A percentile compares a stretch with the other conserved stretches of the same genome.
phyloP scores from a whole-genome alignment of 345 rosid genomes.

The Lepidium africanum region DNA sequence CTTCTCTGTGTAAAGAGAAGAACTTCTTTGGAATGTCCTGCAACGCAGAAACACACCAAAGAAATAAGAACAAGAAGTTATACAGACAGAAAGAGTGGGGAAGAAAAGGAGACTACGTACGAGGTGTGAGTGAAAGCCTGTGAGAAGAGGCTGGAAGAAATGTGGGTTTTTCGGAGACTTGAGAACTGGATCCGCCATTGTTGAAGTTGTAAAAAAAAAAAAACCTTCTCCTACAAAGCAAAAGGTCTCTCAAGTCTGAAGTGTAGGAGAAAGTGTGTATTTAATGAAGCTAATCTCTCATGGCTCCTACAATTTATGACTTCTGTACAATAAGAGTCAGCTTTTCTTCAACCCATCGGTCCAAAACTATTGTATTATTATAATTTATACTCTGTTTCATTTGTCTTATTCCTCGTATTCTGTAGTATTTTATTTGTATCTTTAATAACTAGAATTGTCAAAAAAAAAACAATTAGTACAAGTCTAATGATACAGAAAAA shows the following conservation, averaged over 20 bases:
- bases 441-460: not conserved
- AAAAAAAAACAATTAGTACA: not conserved
- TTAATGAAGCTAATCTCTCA: not conserved
- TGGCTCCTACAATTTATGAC: not conserved
- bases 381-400: too few species aligned
- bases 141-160: conserved; percentile 4
- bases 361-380: not conserved
- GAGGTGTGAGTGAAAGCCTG: not conserved
- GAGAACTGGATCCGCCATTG: not conserved
- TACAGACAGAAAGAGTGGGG: not conserved
- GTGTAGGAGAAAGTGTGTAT: not conserved
- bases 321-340: not conserved
- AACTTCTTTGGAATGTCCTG: not conserved
- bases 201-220: not conserved
- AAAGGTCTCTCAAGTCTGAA: not conserved
- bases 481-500: not conserved
- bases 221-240: not conserved
- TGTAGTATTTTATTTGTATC: not conserved
- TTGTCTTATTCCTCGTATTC: too few species aligned
- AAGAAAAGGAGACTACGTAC: not conserved
- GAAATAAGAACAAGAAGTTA: not conserved
- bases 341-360: not conserved
- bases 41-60: not conserved
- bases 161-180: not conserved
- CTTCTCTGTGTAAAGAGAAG: not conserved